Conservation (phyloP, 129 eudicot species). For the Flaveria bidentis region DNA sequence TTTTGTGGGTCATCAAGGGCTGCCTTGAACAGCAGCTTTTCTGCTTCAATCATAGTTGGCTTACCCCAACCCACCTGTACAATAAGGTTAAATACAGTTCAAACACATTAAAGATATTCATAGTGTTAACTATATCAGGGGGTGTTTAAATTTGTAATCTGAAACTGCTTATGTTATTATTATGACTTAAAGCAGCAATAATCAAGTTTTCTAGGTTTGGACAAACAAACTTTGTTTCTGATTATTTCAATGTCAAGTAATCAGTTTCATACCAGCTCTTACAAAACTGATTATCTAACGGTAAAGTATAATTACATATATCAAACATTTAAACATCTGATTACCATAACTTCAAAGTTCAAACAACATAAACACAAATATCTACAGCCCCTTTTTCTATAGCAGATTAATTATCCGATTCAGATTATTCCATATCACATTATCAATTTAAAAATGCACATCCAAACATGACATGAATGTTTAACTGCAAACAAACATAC, state of each 20-base stretch:
- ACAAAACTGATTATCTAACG: conserved; percentile 4
- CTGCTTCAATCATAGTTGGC: conserved; percentile 62
- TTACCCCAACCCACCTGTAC: conserved; percentile 63
- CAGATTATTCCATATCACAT: background rate
- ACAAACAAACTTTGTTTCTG: background rate
- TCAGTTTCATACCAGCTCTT: conserved; percentile 5
- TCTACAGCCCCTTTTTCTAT: background rate
- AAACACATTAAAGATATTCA: background rate
- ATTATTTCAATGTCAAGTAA: background rate
- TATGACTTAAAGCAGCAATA: background rate
- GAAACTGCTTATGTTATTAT: background rate
- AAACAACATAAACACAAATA: background rate
- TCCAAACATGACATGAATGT: background rate
- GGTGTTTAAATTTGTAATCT: background rate
- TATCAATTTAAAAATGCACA: background rate
- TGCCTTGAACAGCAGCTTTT: conserved; percentile 47
- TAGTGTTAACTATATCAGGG: background rate
- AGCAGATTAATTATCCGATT: background rate
- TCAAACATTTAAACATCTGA: background rate
- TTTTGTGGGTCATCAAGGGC: conserved; percentile 53
- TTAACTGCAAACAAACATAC: conserved; percentile 6
- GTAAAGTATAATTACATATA: background rate
- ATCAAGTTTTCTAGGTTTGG: background rate
- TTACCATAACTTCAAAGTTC: background rate
- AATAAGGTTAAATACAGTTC: conserved; percentile 8